Percentiles rank a stretch among this genome's conserved stretches.
Conservation (phyloP, 805 yeast genomes). For the Metschnikowia noctiluminum region DNA sequence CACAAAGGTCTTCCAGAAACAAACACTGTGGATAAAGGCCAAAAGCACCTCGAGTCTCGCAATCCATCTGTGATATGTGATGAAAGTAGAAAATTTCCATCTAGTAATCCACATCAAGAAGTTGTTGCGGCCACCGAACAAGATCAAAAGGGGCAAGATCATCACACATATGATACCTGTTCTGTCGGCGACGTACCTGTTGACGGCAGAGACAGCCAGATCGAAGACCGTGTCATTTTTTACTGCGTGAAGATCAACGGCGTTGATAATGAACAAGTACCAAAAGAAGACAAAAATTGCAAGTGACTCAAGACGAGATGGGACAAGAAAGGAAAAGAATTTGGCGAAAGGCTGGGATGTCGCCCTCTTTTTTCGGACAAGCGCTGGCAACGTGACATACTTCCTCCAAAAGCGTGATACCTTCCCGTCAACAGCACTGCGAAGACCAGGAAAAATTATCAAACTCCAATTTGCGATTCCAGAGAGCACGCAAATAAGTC, state of each 20-base stretch:
- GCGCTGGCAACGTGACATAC: slow-evolving; percentile 29
- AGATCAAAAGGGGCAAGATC: slow-evolving; percentile 14
- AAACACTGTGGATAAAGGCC: slow-evolving; percentile 13
- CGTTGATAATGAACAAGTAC: slow-evolving; percentile 13
- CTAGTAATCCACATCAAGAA: slow-evolving; percentile 17
- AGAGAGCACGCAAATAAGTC: slow-evolving; percentile 38
- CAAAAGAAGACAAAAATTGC: slow-evolving; percentile 20
- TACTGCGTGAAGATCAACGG: slow-evolving; percentile 9
- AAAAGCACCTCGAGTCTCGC: slow-evolving; percentile 13
- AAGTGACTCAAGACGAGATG: slow-evolving; percentile 27
- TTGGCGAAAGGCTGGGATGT: slow-evolving; percentile 4
- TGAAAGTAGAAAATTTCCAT: slow-evolving; percentile 16
- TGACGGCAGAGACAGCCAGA: slow-evolving; percentile 1
- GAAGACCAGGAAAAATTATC: slow-evolving; percentile 36
- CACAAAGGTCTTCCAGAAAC: slow-evolving; percentile 7
- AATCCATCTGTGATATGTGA: slow-evolving; percentile 17
- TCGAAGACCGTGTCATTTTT: slow-evolving; percentile 8
- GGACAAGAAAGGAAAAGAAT: slow-evolving; percentile 27
- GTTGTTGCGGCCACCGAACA: slow-evolving; percentile 20
- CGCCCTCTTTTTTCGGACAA: slow-evolving; percentile 15
- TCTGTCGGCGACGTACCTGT: slow-evolving; percentile 17
- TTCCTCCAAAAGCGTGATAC: slow-evolving; percentile 24
- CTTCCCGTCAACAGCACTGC: slow-evolving; percentile 28
- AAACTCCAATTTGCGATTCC: slow-evolving; percentile 41
- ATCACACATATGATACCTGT: slow-evolving; percentile 12